A percentile compares a stretch with the other conserved stretches of the same genome.
These are phyloP conservation scores for Rhodotorula kratochvilovae DNA, from an alignment of 768 basidiomycete genomes.

Conservation along the genomic window DNA sequence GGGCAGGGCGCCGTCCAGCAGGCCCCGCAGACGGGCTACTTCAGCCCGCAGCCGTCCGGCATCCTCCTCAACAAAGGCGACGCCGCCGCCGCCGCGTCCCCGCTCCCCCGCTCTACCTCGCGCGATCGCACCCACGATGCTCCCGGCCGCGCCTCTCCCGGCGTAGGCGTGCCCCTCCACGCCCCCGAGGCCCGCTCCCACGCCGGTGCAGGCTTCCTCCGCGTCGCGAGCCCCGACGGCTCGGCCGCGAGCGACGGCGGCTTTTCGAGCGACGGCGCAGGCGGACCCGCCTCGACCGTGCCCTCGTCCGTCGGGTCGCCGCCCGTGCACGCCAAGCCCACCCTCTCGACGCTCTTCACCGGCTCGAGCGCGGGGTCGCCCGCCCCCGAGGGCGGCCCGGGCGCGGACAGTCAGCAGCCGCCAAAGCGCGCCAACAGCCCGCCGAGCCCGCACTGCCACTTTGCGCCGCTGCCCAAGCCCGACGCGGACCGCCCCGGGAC, in stretches of 20 bases:
- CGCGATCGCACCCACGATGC: background rate
- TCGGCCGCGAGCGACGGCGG: conserved; percentile 17
- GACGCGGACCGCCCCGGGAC: conserved; percentile 25
- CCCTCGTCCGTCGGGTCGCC: background rate
- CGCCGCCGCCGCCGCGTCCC: background rate
- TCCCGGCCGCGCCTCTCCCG: background rate
- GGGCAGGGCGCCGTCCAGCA: background rate
- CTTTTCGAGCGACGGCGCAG: background rate
- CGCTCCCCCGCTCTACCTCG: background rate
- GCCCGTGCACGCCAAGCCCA: background rate
- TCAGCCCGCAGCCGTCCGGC: conserved; percentile 2
- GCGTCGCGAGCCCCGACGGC: conserved; percentile 5
- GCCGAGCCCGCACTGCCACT: conserved; percentile 37
- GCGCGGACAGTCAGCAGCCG: background rate
- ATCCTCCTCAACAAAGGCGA: conserved; percentile 29
- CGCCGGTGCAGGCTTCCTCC: background rate
- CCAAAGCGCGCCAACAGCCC: conserved; percentile 4
- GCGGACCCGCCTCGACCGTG: background rate
- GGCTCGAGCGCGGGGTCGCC: background rate
- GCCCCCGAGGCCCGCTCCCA: background rate
- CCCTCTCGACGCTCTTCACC: conserved; percentile 11
- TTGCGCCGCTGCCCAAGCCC: conserved; percentile 36
- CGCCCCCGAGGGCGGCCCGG: background rate
- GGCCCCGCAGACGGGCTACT: background rate
- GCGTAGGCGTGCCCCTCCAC: background rate